Conservation (phyloP, 78 protist genomes). For the Blattamonas nauphoetae region DNA sequence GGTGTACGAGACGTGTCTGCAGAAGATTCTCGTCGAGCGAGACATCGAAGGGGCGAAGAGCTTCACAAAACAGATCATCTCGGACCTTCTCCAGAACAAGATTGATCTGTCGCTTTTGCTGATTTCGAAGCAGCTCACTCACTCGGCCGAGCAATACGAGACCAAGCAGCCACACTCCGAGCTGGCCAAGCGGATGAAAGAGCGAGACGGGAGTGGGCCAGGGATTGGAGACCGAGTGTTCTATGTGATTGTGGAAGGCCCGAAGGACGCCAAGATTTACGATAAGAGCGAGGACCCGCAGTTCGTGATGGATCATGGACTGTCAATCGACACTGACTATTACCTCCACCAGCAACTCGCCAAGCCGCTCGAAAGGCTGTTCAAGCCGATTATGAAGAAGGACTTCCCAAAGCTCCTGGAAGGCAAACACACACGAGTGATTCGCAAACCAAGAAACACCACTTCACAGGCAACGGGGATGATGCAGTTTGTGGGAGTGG, state of each 20-base stretch:
- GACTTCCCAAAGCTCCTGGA: no score
- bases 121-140: slow-evolving; percentile 49
- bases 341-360: slow-evolving; percentile 88
- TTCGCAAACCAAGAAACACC: no score
- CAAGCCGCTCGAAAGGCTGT: slow-evolving; percentile 79
- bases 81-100: slow-evolving; percentile 70
- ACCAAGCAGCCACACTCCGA: slow-evolving; percentile 87
- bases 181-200: slow-evolving; percentile 84
- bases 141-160: no score
- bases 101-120: slow-evolving; percentile 92
- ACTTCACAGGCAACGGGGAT: no score
- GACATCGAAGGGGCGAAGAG: slow-evolving; percentile 29
- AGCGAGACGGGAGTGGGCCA: slow-evolving; percentile 89
- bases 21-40: slow-evolving; percentile 66
- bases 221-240: slow-evolving; percentile 96
- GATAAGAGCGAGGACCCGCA: slow-evolving; percentile 97
- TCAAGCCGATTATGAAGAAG: slow-evolving; percentile 76
- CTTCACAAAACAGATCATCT: slow-evolving; percentile 63
- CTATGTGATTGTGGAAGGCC: slow-evolving; percentile 84
- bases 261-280: slow-evolving; percentile 69
- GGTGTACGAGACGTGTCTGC: slow-evolving; percentile 62
- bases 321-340: slow-evolving; percentile 81
- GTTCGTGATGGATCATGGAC: slow-evolving; percentile 82
- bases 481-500: no score
- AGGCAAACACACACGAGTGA: no score